These are phyloP conservation scores for Aureobasidium musti DNA, from an alignment of 2,329 filamentous ascomycete genomes.

Conservation along the genomic window DNA sequence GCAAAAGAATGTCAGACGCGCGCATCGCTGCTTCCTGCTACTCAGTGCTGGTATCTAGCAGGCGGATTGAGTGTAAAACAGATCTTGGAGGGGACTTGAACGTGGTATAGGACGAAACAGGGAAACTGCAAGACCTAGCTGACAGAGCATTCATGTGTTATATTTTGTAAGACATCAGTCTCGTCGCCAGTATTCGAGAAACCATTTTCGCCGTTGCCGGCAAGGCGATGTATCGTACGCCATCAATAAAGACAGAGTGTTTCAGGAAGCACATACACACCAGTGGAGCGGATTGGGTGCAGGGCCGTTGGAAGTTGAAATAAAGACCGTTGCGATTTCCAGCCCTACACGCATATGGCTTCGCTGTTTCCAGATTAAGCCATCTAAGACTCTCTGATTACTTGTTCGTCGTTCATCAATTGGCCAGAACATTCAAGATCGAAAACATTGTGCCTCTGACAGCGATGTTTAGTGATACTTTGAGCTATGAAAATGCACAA, in stretches of 20 bases:
- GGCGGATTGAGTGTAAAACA: neutral
- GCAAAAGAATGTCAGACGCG: neutral
- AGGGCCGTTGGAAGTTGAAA: slow-evolving; percentile 13
- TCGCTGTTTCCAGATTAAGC: neutral
- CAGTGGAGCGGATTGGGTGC: slow-evolving; percentile 1
- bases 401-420: neutral
- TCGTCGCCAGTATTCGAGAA: neutral
- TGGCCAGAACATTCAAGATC: neutral
- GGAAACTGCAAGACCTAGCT: neutral
- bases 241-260: slow-evolving; percentile 5
- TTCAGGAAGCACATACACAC: neutral
- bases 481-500: no score
- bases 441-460: neutral
- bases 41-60: no score
- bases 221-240: slow-evolving; percentile 16
- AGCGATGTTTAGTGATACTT: no score
- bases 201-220: slow-evolving; percentile 22
- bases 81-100: neutral
- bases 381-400: neutral
- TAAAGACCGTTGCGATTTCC: slow-evolving; percentile 22
- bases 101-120: neutral
- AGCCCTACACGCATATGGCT: slow-evolving; percentile 7
- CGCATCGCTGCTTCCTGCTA: slow-evolving; percentile 5
- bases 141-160: neutral
- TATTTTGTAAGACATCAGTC: neutral